These are phyloP conservation scores for Mrakia hoshinonis DNA, from an alignment of 768 basidiomycete genomes.

Conservation along the genomic window DNA sequence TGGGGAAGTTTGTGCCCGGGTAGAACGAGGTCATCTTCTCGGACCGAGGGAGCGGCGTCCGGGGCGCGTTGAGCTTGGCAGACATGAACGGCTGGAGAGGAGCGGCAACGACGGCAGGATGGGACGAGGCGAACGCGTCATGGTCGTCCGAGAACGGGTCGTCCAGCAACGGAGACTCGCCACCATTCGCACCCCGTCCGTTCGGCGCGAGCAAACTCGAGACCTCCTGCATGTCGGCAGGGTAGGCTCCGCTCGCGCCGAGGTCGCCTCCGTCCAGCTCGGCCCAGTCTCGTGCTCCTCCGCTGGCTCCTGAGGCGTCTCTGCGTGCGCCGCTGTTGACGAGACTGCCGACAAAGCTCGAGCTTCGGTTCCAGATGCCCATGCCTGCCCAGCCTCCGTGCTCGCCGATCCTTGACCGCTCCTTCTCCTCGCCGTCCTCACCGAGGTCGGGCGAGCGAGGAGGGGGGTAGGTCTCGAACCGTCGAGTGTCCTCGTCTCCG, in stretches of 20 bases:
- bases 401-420: neutral
- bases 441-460: neutral
- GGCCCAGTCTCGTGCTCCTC: neutral
- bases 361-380: slow-evolving; percentile 9
- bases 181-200: slow-evolving; percentile 1
- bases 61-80: neutral
- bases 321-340: neutral
- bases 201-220: neutral
- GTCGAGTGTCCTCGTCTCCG: slow-evolving; percentile 21
- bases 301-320: neutral
- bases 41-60: slow-evolving; percentile 9
- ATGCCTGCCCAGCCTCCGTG: neutral
- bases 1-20: neutral
- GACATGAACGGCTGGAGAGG: neutral
- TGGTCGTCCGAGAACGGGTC: slow-evolving; percentile 12
- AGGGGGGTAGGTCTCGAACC: slow-evolving; percentile 25
- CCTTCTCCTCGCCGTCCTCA: neutral
- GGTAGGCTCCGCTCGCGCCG: neutral
- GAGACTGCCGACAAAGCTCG: slow-evolving; percentile 13
- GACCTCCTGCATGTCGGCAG: neutral
- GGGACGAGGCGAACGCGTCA: neutral
- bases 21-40: slow-evolving; percentile 19
- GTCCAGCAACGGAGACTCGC: slow-evolving; percentile 5
- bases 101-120: neutral
- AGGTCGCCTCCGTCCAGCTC: slow-evolving; percentile 2